These are phyloP conservation scores for Gelatoporia subvermispora DNA, from an alignment of 768 basidiomycete genomes.

Conservation along the genomic window DNA sequence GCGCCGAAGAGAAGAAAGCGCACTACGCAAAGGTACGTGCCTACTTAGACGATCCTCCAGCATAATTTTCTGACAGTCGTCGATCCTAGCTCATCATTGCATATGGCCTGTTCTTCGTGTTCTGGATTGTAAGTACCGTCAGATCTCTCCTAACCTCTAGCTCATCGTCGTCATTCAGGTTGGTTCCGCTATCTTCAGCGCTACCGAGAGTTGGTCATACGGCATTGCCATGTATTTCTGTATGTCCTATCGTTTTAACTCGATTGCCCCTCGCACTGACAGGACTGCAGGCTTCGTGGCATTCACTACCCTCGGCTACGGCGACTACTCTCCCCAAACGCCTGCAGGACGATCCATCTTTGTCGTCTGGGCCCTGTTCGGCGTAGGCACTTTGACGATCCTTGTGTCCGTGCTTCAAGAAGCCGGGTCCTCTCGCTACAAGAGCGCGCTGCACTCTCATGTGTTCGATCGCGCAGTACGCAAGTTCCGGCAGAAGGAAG, in stretches of 20 bases:
- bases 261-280: not conserved
- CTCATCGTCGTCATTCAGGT: slow-evolving; percentile 32
- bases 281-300: slow-evolving; percentile 53
- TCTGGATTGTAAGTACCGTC: slow-evolving; percentile 60
- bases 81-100: slow-evolving; percentile 38
- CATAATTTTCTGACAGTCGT: too few species aligned
- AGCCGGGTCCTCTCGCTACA: slow-evolving; percentile 62
- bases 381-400: slow-evolving; percentile 72
- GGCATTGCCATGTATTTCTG: slow-evolving; percentile 70
- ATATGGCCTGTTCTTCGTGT: slow-evolving; percentile 59
- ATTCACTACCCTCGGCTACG: slow-evolving; percentile 74
- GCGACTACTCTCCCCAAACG: slow-evolving; percentile 58
- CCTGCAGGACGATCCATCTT: slow-evolving; percentile 74
- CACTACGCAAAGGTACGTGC: slow-evolving; percentile 48
- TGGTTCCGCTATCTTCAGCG: slow-evolving; percentile 64
- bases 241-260: slow-evolving; percentile 25
- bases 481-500: slow-evolving; percentile 30
- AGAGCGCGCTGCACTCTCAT: slow-evolving; percentile 44
- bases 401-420: slow-evolving; percentile 70
- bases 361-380: slow-evolving; percentile 73
- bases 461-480: slow-evolving; percentile 42
- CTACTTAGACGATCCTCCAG: too few species aligned
- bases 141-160: not conserved
- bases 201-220: slow-evolving; percentile 67
- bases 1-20: slow-evolving; percentile 43